A percentile compares a stretch with the other conserved stretches of the same genome.
These are phyloP conservation scores for Gossypium australe DNA, from an alignment of 345 rosid species.

Conservation along the genomic window DNA sequence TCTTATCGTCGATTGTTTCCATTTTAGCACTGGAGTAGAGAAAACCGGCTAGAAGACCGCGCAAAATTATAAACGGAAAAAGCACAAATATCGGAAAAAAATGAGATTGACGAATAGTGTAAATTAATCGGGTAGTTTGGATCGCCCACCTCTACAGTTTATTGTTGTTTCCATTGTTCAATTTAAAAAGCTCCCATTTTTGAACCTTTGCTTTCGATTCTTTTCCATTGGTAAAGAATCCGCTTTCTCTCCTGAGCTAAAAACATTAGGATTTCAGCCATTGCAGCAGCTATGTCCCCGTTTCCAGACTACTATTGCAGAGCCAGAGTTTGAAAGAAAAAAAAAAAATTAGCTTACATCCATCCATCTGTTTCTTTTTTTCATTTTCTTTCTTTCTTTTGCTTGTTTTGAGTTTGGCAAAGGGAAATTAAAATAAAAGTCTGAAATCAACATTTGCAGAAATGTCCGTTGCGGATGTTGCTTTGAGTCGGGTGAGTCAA, in stretches of 20 bases:
- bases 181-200: constrained; percentile 16
- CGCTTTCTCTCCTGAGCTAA: not conserved
- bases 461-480: constrained; percentile 75
- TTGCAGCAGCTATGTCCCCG: constrained; percentile 8
- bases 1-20: constrained; percentile 17
- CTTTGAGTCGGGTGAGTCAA: constrained; percentile 44
- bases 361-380: not conserved
- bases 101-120: constrained; percentile 1
- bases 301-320: not conserved
- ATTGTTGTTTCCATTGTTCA: not conserved
- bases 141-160: constrained; percentile 15
- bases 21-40: constrained; percentile 16
- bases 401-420: not conserved
- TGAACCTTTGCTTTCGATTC: constrained; percentile 32
- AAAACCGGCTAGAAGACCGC: constrained; percentile 36
- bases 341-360: not conserved
- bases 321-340: not conserved
- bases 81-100: constrained; percentile 12
- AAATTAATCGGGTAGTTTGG: constrained; percentile 15
- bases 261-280: not conserved
- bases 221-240: constrained; percentile 31
- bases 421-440: too few relatives aligned
- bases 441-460: constrained; percentile 9
- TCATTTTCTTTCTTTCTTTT: not conserved
- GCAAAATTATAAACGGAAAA: constrained; percentile 13